Conservation (phyloP, 495 filamentous ascomycete genomes). For the Evernia prunastri region DNA sequence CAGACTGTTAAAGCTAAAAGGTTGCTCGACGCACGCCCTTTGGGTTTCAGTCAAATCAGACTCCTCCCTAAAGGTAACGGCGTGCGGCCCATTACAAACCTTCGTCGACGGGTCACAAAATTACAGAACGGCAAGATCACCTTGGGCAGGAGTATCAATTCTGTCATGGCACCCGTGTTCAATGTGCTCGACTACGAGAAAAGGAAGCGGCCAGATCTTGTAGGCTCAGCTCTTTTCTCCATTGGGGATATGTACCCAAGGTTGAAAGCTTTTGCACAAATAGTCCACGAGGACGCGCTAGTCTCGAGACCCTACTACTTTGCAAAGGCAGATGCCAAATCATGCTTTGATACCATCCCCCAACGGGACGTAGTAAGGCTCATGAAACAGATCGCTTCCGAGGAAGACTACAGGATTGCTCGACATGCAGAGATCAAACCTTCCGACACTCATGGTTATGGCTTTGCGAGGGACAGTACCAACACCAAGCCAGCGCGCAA, state of each 20-base stretch:
- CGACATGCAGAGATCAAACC: conserved; percentile 68
- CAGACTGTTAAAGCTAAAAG: conserved; percentile 47
- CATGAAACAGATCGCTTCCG: conserved; percentile 55
- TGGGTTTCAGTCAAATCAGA: conserved; percentile 76
- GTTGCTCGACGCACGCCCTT: conserved; percentile 52
- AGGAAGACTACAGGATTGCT: conserved; percentile 61
- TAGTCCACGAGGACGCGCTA: conserved; percentile 29
- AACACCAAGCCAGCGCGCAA: conserved; percentile 49
- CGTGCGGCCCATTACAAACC: conserved; percentile 79
- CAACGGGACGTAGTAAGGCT: conserved; percentile 65
- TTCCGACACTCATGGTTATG: conserved; percentile 26
- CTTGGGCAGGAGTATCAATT: conserved; percentile 74
- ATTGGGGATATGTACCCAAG: conserved; percentile 74
- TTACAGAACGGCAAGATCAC: conserved; percentile 45
- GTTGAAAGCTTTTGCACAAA: conserved; percentile 60
- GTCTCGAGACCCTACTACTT: conserved; percentile 54
- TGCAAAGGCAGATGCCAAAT: conserved; percentile 84
- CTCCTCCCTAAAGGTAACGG: conserved; percentile 67
- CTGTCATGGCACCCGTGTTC: conserved; percentile 65
- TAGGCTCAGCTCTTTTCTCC: conserved; percentile 75
- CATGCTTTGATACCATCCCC: conserved; percentile 94
- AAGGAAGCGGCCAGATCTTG: conserved; percentile 46
- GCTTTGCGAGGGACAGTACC: conserved; percentile 6
- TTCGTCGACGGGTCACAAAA: conserved; percentile 56
- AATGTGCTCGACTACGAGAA: conserved; percentile 74